Base-by-base conservation (phyloP, 2,329 filamentous ascomycete species). In the Botrytis medusae region DNA sequence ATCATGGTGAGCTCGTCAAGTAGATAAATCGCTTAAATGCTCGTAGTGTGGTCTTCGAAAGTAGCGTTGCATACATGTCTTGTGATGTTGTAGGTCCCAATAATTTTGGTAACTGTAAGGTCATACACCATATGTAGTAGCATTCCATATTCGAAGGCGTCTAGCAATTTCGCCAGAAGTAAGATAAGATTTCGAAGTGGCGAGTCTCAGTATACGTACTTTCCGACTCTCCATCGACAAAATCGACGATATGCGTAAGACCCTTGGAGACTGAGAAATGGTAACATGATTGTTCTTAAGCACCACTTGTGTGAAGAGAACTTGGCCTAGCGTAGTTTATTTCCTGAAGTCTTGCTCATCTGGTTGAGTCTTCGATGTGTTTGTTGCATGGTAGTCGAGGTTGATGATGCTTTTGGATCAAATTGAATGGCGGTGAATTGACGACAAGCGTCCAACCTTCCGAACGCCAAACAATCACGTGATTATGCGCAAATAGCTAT, bases 401-500 rank as follows among this genome's bases (percentile, higher is more conserved):
- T 57, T 57, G 51, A 29, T 18, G 51, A 57, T 57, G 51, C 14
- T 54, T 5, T 14, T 25, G 46, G 46, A 4, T 25, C 48, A 14
- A 18, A 54, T 29, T 29, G 14, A 29, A 54, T 29, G 51, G 14
- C 51, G 51, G 25, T 54, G 51, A 54, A 54, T 29, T n/a, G 14
- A 54, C 2, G n/a, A 57, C n/a, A 29, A n/a, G 10, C 14, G n/a
- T 3, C 12, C n/a, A 29, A 29, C 10, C 48, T 54, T 14, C 14
- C 1, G 14, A 14, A 2, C 10, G 14, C 51, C 1, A 2, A n/a
- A 57, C 1, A 29, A 7, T 57, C 51, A 57, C 51, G 51, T 57
- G 51, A 1, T 29, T 18, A 8, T 0, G 9, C 44, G 6, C 1
- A 46, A n/a, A n/a, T n/a, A n/a, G n/a, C n/a, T n/a, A n/a, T n/a